Percentiles rank a stretch among this genome's conserved stretches.
phyloP scores from a whole-genome alignment of 768 basidiomycete species.

The Leccinum longicurvipes region DNA sequence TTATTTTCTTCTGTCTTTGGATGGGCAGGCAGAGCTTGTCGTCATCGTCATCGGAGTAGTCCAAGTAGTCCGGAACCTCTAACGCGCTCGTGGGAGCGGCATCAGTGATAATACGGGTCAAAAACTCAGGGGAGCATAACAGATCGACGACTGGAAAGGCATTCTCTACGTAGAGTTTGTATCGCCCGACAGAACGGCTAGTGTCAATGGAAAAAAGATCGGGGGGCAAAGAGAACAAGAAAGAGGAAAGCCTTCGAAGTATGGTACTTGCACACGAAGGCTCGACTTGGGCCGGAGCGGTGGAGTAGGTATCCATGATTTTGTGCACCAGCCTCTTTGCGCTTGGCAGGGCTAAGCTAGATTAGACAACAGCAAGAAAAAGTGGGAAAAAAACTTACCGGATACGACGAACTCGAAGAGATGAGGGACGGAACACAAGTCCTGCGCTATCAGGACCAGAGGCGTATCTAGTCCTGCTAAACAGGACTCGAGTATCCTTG shows the following conservation, averaged over 20 bases:
- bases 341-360: constrained; percentile 12
- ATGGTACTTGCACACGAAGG: constrained; percentile 21
- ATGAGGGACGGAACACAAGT: constrained; percentile 24
- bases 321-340: constrained; percentile 16
- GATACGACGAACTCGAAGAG: constrained; percentile 33
- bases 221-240: constrained; percentile 23
- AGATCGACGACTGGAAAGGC: constrained; percentile 18
- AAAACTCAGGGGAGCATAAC: constrained; percentile 18
- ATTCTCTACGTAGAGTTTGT: constrained; percentile 22
- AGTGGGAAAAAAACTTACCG: constrained; percentile 9
- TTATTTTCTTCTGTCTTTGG: constrained; percentile 30
- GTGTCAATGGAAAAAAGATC: constrained; percentile 10
- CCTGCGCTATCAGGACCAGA: constrained; percentile 25
- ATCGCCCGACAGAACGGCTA: constrained; percentile 12
- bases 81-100: neutral
- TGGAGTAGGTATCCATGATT: constrained; percentile 36
- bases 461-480: constrained; percentile 19
- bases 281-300: constrained; percentile 16
- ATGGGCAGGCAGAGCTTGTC: constrained; percentile 10
- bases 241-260: constrained; percentile 25
- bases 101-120: neutral
- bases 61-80: constrained; percentile 6
- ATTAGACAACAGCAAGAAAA: neutral
- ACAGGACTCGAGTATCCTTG: constrained; percentile 21
- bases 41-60: constrained; percentile 1